Base-by-base conservation (phyloP, 2,329 filamentous ascomycete species). In the Colletotrichum sp. region DNA sequence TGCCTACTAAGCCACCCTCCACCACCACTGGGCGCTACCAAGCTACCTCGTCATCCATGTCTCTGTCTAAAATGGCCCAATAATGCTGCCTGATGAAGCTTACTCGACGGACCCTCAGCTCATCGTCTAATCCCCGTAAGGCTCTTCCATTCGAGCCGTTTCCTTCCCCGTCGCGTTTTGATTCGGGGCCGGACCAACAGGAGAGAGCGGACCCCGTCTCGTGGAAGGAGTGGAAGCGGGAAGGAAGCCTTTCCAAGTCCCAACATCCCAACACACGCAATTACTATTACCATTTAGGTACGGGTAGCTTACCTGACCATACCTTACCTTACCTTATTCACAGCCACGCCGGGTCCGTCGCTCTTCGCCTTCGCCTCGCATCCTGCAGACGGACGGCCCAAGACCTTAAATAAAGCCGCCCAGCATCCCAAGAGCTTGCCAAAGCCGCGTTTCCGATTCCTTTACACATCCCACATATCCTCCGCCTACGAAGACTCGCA, bases 1-100 rank as follows among this genome's bases (percentile, higher is more conserved):
- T 72, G 68, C 62, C 72, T 52, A 73, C 73, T 73, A 73, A 75
- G 73, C 73, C 72, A 72, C 72, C 56, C 18, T n/a, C 38, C 43
- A 48, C 43, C 43, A 48, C 43, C n/a, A 21, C 10, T 48, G 43
- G 43, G 43, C 43, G 43, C 43, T 48, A 61, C 61, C 36, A 7
- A 26, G 64, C 36, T 36, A 18, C 34, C 48, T 48, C 70, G 28
- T 72, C 70, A 68, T 65, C 66, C 43, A 48, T 48, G 43, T 21
- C 43, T 48, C 43, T 48, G 1, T 48, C 43, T 48, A 21, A 21
- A 48, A 48, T 48, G 70, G 66, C 30, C 71, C 66, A 65, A 70
- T 66, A 15, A 43, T 58, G 32, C 60, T 71, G 58, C 10, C 38
- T 65, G 36, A 43, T 21, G 16, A 52, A 64, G 60, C 32, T 36